Conservation (phyloP, 108 stramenopile genomes). For the Conticribra weissflogii region DNA sequence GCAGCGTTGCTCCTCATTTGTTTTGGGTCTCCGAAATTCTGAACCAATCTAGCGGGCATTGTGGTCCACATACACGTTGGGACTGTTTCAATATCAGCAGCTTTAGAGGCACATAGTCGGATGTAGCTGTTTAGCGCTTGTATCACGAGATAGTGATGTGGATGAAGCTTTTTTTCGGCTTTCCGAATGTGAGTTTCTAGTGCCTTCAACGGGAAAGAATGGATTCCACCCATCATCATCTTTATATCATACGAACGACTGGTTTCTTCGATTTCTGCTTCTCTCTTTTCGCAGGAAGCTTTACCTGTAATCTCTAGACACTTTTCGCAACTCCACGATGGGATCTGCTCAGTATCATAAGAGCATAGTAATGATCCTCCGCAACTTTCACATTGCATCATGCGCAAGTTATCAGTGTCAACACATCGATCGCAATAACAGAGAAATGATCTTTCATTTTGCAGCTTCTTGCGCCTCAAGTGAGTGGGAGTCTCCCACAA, state of each 20-base stretch:
- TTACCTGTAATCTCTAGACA: neutral
- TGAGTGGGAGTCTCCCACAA: slow-evolving; percentile 15
- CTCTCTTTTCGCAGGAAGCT: neutral
- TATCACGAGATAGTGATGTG: slow-evolving; percentile 7
- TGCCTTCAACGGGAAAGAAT: neutral
- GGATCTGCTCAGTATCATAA: neutral
- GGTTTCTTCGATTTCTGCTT: neutral
- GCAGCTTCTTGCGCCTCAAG: slow-evolving; percentile 16
- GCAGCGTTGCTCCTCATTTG: slow-evolving; percentile 1
- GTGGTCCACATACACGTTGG: neutral
- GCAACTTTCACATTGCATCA: neutral
- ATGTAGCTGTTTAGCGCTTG: neutral
- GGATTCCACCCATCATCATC: neutral
- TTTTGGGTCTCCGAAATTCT: slow-evolving; percentile 3
- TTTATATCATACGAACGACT: neutral
- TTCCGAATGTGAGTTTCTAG: neutral
- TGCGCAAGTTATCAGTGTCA: slow-evolving; percentile 24
- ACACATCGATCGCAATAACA: slow-evolving; percentile 36
- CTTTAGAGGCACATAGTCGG: slow-evolving; percentile 12
- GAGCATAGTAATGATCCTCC: neutral
- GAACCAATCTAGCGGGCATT: too few species aligned
- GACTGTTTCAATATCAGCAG: neutral
- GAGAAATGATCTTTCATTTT: slow-evolving; percentile 11
- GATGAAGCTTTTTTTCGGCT: neutral
- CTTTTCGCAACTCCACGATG: slow-evolving; percentile 3